Conservation (phyloP, 371 early-diverging fungal genomes). For the Mortierella sp. region DNA sequence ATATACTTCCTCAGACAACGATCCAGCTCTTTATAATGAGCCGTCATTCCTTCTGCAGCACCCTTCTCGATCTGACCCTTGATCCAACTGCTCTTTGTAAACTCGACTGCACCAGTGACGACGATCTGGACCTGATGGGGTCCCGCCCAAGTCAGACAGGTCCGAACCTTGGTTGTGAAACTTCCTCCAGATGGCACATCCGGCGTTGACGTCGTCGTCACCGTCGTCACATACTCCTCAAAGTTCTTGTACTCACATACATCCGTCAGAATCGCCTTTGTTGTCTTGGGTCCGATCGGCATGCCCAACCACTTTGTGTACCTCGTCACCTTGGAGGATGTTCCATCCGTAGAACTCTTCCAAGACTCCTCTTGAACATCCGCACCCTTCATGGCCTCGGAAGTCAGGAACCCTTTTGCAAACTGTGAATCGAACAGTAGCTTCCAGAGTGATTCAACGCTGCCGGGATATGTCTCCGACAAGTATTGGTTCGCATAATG, state of each 20-base stretch:
- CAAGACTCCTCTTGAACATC: slow-evolving; percentile 49
- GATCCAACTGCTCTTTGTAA: slow-evolving; percentile 79
- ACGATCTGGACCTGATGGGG: slow-evolving; percentile 69
- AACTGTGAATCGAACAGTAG: slow-evolving; percentile 58
- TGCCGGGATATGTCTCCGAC: slow-evolving; percentile 62
- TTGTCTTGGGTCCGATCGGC: slow-evolving; percentile 77
- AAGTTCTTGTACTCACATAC: slow-evolving; percentile 69
- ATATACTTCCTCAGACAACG: slow-evolving; percentile 66
- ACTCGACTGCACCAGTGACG: slow-evolving; percentile 78
- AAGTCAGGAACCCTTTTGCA: slow-evolving; percentile 27
- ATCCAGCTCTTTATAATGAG: slow-evolving; percentile 67
- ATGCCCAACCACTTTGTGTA: slow-evolving; percentile 47
- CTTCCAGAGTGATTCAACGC: slow-evolving; percentile 62
- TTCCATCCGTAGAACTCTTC: slow-evolving; percentile 25
- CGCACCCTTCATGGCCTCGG: slow-evolving; percentile 40
- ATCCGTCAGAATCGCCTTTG: slow-evolving; percentile 73
- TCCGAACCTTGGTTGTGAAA: slow-evolving; percentile 80
- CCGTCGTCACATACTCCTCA: slow-evolving; percentile 65
- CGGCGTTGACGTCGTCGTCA: slow-evolving; percentile 81
- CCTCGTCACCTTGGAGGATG: slow-evolving; percentile 22
- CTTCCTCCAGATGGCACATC: slow-evolving; percentile 87
- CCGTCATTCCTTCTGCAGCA: slow-evolving; percentile 71
- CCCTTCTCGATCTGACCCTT: slow-evolving; percentile 83
- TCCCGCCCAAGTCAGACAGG: slow-evolving; percentile 86
- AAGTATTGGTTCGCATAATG: slow-evolving; percentile 64